Evolutionary conservation across 805 yeast genomes (phyloP).

Genomic region (Sungouiella blattae): DNA sequence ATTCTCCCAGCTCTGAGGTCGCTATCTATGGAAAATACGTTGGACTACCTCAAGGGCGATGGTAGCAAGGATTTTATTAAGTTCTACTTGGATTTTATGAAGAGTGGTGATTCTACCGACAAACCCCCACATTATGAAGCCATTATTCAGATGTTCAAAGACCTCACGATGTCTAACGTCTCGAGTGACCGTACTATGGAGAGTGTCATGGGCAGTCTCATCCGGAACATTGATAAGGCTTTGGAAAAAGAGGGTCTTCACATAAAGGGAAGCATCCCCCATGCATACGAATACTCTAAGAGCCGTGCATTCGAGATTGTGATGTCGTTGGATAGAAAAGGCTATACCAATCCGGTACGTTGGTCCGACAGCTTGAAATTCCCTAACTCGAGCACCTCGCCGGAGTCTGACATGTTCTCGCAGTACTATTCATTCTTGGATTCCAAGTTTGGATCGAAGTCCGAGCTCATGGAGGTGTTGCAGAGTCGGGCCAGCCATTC

Average conservation of each 20-base stretch:
- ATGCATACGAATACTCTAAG: constrained; percentile 44
- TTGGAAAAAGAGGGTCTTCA: constrained; percentile 2
- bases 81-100: constrained; percentile 15
- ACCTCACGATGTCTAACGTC: constrained; percentile 54
- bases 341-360: constrained; percentile 46
- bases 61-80: constrained; percentile 20
- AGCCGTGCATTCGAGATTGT: constrained; percentile 52
- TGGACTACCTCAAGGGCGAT: constrained; percentile 19
- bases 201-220: constrained; percentile 40
- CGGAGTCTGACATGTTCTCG: constrained; percentile 42
- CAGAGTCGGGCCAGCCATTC: background rate
- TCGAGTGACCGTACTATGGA: constrained; percentile 43
- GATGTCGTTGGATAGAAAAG: constrained; percentile 17
- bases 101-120: too few relatives aligned
- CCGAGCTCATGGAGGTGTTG: background rate
- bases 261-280: constrained; percentile 4
- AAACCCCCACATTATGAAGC: constrained; percentile 22
- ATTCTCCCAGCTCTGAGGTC: constrained; percentile 25
- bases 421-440: constrained; percentile 35
- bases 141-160: constrained; percentile 45
- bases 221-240: constrained; percentile 24
- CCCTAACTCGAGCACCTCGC: constrained; percentile 42
- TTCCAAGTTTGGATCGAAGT: constrained; percentile 3
- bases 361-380: constrained; percentile 47
- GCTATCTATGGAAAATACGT: constrained; percentile 9